phyloP scores from a whole-genome alignment of 78 protist species.

The Dictyostelium capitatum region DNA sequence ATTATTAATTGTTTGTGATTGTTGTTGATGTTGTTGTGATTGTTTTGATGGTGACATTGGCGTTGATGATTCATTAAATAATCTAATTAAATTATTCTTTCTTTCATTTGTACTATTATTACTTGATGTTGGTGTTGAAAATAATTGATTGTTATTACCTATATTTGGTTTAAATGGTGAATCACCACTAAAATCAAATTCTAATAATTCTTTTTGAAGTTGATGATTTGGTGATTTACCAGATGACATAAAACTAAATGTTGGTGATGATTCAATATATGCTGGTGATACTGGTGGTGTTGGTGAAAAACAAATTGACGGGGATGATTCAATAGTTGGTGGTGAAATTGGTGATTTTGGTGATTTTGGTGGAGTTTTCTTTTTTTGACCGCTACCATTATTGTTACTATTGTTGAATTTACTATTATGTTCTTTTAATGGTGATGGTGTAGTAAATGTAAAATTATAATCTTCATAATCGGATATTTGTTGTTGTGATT shows the following conservation, averaged over 20 bases:
- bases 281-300: neutral
- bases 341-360: neutral
- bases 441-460: slow-evolving; percentile 9
- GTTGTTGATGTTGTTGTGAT: neutral
- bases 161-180: neutral
- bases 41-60: neutral
- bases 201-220: neutral
- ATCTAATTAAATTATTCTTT: neutral
- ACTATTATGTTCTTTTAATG: neutral
- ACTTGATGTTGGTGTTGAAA: neutral
- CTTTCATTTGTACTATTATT: neutral
- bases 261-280: neutral
- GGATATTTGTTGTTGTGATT: neutral
- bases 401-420: neutral
- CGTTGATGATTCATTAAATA: neutral
- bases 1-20: neutral
- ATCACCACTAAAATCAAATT: neutral
- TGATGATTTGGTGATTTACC: neutral
- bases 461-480: neutral
- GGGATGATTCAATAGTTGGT: neutral
- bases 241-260: neutral
- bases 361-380: neutral
- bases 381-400: too few species aligned
- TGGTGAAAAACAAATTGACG: slow-evolving; percentile 6
- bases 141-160: too few species aligned